Conservation (phyloP, 2,329 filamentous ascomycete species). For the Triangularia setosa region DNA sequence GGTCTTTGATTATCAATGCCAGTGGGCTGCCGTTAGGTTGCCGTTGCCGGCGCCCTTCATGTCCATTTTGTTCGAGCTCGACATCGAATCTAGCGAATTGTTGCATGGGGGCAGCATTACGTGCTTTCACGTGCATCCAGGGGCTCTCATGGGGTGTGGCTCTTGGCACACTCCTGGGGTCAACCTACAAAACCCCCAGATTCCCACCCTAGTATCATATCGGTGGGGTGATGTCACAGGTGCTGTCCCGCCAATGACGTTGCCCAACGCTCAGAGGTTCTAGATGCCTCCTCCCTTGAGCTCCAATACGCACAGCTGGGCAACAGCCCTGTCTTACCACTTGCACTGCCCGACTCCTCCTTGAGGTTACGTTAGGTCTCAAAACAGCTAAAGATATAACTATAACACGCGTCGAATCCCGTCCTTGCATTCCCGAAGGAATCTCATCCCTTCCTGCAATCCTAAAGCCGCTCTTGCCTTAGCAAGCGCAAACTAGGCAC, state of each 20-base stretch:
- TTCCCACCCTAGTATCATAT: background rate
- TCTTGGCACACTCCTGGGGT: background rate
- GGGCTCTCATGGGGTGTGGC: background rate
- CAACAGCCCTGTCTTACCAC: background rate
- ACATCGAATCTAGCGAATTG: constrained; percentile 8
- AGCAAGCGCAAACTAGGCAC: background rate
- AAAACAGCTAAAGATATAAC: background rate
- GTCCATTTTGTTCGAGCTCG: constrained; percentile 6
- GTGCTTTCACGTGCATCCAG: constrained; percentile 27
- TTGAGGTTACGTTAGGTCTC: background rate
- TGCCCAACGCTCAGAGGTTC: background rate
- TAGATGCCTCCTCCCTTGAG: background rate
- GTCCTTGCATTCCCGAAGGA: constrained; percentile 10
- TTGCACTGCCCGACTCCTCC: background rate
- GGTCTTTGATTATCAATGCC: background rate
- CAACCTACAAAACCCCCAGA: background rate
- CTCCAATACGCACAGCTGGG: background rate
- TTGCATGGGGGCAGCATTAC: constrained; percentile 13
- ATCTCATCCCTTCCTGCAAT: background rate
- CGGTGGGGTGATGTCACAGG: constrained; percentile 3
- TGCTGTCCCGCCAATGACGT: constrained; percentile 1
- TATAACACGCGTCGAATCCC: background rate
- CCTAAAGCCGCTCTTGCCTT: background rate
- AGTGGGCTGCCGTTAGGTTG: constrained; percentile 14
- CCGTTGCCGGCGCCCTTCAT: constrained; percentile 15